A percentile compares a stretch with the other conserved stretches of the same genome.
phyloP scores from a whole-genome alignment of 768 basidiomycete genomes.

The Fomitopsis pulvina region DNA sequence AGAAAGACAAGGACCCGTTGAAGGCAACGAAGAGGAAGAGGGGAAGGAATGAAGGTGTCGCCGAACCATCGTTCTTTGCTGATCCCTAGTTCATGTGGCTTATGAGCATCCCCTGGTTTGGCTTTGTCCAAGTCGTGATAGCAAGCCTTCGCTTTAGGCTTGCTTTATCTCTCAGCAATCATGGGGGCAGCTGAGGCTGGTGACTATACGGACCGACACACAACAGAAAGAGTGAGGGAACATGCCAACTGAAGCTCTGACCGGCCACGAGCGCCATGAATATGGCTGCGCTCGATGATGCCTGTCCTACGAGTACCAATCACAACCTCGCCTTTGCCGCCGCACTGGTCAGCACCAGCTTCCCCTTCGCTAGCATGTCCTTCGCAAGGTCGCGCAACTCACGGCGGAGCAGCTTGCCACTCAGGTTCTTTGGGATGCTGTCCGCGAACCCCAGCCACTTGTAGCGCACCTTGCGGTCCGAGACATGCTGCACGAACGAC shows the following conservation, averaged over 20 bases:
- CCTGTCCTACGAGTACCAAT: too few relatives aligned
- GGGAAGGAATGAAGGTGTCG: slow-evolving; percentile 51
- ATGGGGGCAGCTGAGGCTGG: too few relatives aligned
- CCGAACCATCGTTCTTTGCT: slow-evolving; percentile 60
- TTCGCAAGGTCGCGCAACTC: slow-evolving; percentile 23
- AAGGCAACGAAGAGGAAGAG: slow-evolving; percentile 43
- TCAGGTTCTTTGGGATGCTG: slow-evolving; percentile 27
- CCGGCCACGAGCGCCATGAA: too few relatives aligned
- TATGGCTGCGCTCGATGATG: too few relatives aligned
- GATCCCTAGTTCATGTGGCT: too few relatives aligned
- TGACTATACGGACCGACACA: too few relatives aligned
- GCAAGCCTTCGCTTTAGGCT: too few relatives aligned
- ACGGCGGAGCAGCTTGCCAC: slow-evolving; percentile 26
- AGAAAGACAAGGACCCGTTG: slow-evolving; percentile 45
- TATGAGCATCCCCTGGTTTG: too few relatives aligned
- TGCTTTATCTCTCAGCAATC: too few relatives aligned
- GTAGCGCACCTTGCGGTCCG: slow-evolving; percentile 28
- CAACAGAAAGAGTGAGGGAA: too few relatives aligned
- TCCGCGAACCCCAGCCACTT: slow-evolving; percentile 32
- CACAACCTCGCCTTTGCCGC: slow-evolving; percentile 1
- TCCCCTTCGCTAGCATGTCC: slow-evolving; percentile 13
- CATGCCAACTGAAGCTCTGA: too few relatives aligned
- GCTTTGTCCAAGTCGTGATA: too few relatives aligned
- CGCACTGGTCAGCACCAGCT: slow-evolving; percentile 6
- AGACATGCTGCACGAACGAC: slow-evolving; percentile 19